Conservation (phyloP, 1,139 yeast species). For the Yamadazyma buinensis region DNA sequence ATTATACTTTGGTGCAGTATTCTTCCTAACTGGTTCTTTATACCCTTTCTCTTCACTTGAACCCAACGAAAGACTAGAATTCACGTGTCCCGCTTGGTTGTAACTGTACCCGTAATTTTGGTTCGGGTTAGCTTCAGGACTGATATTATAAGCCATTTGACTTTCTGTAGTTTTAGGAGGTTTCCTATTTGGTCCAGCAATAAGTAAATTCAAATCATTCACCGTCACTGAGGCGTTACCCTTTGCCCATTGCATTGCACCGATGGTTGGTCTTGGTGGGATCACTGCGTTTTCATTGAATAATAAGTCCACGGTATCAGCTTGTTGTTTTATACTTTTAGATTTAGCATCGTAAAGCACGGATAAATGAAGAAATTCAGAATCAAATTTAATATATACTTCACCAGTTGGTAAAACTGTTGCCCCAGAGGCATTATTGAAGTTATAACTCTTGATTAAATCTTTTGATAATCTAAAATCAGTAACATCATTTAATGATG, state of each 20-base stretch:
- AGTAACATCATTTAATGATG: conserved; percentile 35
- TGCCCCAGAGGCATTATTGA: conserved; percentile 25
- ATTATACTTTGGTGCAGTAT: conserved; percentile 14
- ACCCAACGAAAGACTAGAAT: background rate
- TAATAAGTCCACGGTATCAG: conserved; percentile 41
- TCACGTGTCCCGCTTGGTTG: background rate
- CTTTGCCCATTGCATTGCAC: conserved; percentile 83
- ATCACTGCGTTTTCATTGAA: conserved; percentile 59
- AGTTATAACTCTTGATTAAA: conserved; percentile 21
- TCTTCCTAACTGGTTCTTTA: conserved; percentile 41
- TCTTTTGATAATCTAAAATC: conserved; percentile 37
- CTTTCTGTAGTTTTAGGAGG: conserved; percentile 54
- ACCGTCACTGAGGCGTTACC: conserved; percentile 51
- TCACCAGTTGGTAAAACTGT: conserved; percentile 68
- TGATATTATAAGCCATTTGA: conserved; percentile 51
- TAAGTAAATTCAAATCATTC: conserved; percentile 54
- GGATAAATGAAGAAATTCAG: conserved; percentile 45
- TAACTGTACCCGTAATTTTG: conserved; percentile 24
- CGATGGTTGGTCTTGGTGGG: conserved; percentile 78
- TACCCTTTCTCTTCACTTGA: conserved; percentile 33
- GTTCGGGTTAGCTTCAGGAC: conserved; percentile 44
- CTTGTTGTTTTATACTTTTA: conserved; percentile 9
- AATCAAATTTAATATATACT: conserved; percentile 55
- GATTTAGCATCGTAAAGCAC: conserved; percentile 30
- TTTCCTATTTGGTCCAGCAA: conserved; percentile 61